Evolutionary conservation across 768 basidiomycete genomes (phyloP).

Genomic region (Tubosaeta sp.): DNA sequence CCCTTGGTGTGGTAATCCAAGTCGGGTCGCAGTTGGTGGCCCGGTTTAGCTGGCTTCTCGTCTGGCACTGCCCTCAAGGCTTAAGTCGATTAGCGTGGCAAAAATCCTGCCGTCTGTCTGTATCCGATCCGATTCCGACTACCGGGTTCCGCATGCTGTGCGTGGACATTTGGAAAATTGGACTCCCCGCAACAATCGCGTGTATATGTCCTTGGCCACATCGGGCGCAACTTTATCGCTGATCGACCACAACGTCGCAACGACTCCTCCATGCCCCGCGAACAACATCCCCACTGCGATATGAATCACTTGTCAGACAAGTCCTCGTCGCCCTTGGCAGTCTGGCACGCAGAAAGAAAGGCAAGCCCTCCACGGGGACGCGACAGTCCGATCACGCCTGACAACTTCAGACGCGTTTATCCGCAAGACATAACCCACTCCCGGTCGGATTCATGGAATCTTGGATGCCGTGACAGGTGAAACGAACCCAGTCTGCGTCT

Average conservation of each 20-base stretch:
- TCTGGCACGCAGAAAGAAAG: neutral
- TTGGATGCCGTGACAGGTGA: neutral
- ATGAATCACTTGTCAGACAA: neutral
- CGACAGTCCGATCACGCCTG: neutral
- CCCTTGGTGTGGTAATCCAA: too few relatives aligned
- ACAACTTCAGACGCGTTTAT: neutral
- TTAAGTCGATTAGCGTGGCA: too few relatives aligned
- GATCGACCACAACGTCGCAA: conserved; percentile 43
- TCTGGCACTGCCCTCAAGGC: too few relatives aligned
- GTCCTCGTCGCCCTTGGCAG: neutral
- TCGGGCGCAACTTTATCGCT: conserved; percentile 33
- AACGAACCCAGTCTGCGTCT: neutral
- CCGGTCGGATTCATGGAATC: neutral
- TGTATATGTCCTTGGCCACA: conserved; percentile 32
- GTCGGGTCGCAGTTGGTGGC: too few relatives aligned
- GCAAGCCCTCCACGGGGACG: neutral
- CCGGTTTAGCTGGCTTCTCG: too few relatives aligned
- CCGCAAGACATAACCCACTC: neutral
- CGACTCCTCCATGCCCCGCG: conserved; percentile 21
- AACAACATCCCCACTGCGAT: neutral
- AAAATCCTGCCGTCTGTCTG: too few relatives aligned
- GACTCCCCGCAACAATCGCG: conserved; percentile 18
- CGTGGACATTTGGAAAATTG: too few relatives aligned
- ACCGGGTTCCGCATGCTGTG: too few relatives aligned
- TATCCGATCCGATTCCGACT: too few relatives aligned